A percentile compares a stretch with the other conserved stretches of the same genome.
Evolutionary conservation across 1,284 basidiomycete genomes (phyloP).

Genomic region (Ustilago nuda): DNA sequence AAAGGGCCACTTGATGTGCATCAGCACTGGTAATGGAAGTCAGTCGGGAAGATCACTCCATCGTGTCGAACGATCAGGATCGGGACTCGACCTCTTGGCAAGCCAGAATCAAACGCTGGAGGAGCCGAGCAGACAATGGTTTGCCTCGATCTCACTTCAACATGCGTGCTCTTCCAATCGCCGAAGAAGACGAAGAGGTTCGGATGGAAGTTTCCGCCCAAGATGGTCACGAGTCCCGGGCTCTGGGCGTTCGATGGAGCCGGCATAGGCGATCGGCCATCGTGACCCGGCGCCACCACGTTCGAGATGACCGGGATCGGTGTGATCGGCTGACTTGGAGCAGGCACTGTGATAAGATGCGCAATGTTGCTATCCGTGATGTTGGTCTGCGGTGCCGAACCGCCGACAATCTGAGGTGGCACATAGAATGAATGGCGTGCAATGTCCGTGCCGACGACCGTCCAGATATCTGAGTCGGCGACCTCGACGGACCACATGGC

Average conservation of each 20-base stretch:
- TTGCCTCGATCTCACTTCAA: constrained; percentile 88
- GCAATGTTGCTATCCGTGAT: constrained; percentile 43
- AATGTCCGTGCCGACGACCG: constrained; percentile 81
- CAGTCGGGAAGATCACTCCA: constrained; percentile 89
- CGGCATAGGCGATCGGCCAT: constrained; percentile 67
- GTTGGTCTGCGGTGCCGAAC: constrained; percentile 30
- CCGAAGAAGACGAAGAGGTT: constrained; percentile 88
- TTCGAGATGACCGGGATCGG: constrained; percentile 75
- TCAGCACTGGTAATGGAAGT: constrained; percentile 53
- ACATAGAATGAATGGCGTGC: constrained; percentile 70
- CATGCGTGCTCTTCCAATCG: constrained; percentile 83
- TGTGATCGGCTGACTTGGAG: constrained; percentile 70
- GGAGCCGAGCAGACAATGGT: constrained; percentile 72
- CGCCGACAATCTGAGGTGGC: constrained; percentile 61
- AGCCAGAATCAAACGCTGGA: constrained; percentile 44
- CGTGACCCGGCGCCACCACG: constrained; percentile 79
- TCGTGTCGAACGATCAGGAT: constrained; percentile 87
- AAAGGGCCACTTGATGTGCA: background rate
- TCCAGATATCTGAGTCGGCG: constrained; percentile 83
- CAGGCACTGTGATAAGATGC: constrained; percentile 60
- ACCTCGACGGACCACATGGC: constrained; percentile 58
- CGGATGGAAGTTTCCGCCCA: constrained; percentile 90
- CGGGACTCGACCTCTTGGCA: constrained; percentile 72
- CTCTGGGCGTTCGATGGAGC: constrained; percentile 63
- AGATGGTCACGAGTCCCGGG: constrained; percentile 81